These are phyloP conservation scores for Serendipita sp. DNA, from an alignment of 768 basidiomycete species.

Conservation along the genomic window DNA sequence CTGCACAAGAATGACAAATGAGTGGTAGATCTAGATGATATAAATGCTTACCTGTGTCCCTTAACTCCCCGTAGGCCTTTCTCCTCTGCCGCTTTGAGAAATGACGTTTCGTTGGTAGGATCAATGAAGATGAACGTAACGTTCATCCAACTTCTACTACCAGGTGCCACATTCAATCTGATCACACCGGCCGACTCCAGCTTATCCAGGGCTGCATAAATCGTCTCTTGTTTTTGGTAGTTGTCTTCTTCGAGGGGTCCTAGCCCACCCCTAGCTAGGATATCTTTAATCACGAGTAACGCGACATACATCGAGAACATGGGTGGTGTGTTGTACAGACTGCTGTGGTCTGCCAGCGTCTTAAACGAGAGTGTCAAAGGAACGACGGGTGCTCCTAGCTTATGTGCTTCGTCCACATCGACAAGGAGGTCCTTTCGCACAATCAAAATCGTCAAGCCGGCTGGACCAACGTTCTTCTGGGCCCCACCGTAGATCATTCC, in stretches of 20 bases:
- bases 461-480: conserved; percentile 95
- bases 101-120: conserved; percentile 38
- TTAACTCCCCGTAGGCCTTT: conserved; percentile 72
- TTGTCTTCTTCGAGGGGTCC: conserved; percentile 49
- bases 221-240: conserved; percentile 50
- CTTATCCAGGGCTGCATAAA: conserved; percentile 57
- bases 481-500: conserved; percentile 93
- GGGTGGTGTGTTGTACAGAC: conserved; percentile 85
- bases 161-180: conserved; percentile 50
- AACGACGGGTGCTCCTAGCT: conserved; percentile 54
- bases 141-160: conserved; percentile 90
- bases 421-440: conserved; percentile 90
- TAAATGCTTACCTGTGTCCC: conserved; percentile 57
- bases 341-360: conserved; percentile 54
- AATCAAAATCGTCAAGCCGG: conserved; percentile 84
- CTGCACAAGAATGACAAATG: conserved; percentile 17
- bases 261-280: conserved; percentile 47
- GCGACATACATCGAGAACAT: conserved; percentile 83
- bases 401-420: conserved; percentile 64
- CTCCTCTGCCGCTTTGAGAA: conserved; percentile 65
- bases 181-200: conserved; percentile 59
- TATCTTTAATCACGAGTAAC: conserved; percentile 64
- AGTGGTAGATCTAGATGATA: background rate
- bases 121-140: conserved; percentile 66
- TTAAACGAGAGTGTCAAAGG: conserved; percentile 75